Conservation (phyloP, 345 rosid species). For the Gossypium sturtianum region DNA sequence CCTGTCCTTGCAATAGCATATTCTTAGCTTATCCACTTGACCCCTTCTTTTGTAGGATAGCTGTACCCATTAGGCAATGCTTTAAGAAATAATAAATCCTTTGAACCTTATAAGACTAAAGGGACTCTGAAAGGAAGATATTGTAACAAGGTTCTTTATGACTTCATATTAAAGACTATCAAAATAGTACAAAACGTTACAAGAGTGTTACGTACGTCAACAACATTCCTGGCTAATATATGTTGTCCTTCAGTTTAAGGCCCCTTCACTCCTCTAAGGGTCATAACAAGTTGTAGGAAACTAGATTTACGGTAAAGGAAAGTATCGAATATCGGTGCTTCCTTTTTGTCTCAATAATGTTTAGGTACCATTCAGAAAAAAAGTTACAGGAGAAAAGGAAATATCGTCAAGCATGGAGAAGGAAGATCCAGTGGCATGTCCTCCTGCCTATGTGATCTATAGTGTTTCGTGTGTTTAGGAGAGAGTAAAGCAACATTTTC, state of each 20-base stretch:
- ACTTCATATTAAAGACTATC: neutral
- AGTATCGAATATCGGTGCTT: constrained; percentile 9
- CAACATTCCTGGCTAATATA: neutral
- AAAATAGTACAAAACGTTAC: neutral
- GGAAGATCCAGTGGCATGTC: constrained; percentile 29
- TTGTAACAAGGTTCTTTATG: neutral
- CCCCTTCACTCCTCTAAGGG: constrained; percentile 25
- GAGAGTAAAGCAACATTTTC: constrained; percentile 2
- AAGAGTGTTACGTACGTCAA: neutral
- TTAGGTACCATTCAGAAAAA: neutral
- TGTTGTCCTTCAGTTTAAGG: constrained; percentile 4
- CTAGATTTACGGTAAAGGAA: constrained; percentile 12
- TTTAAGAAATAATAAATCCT: neutral
- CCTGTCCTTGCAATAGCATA: constrained; percentile 12
- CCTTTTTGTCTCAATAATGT: neutral
- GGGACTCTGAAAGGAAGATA: neutral
- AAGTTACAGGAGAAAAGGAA: neutral
- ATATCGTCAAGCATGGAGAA: constrained; percentile 13
- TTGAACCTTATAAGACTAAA: neutral
- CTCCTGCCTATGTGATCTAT: constrained; percentile 4
- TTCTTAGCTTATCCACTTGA: constrained; percentile 19
- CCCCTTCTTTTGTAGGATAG: neutral
- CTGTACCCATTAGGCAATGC: neutral
- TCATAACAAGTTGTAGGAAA: neutral
- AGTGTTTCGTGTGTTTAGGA: neutral